Conservation (phyloP, 2,329 filamentous ascomycete genomes). For the Ophiostoma angusticollis region DNA sequence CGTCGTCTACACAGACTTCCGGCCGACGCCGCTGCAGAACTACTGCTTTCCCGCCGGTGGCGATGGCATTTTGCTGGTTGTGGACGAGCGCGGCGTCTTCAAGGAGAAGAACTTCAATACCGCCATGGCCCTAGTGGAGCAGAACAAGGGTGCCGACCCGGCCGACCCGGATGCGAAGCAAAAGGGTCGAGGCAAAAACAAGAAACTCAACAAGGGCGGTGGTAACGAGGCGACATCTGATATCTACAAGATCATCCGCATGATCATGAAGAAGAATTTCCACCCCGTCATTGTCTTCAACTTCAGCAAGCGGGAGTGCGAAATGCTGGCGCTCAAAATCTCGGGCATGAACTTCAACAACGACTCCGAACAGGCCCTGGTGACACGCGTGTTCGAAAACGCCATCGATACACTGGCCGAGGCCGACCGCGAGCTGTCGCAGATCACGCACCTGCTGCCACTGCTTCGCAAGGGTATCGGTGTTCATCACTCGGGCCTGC, state of each 20-base stretch:
- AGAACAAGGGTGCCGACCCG: slow-evolving; percentile 75
- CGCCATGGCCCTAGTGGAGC: slow-evolving; percentile 81
- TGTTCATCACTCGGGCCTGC: slow-evolving; percentile 88
- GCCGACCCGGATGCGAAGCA: slow-evolving; percentile 65
- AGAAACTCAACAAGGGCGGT: slow-evolving; percentile 78
- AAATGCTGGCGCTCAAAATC: slow-evolving; percentile 78
- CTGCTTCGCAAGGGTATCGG: slow-evolving; percentile 84
- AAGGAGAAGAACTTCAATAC: slow-evolving; percentile 95
- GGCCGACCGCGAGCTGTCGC: slow-evolving; percentile 75
- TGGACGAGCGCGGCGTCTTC: slow-evolving; percentile 94
- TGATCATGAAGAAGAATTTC: slow-evolving; percentile 96
- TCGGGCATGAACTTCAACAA: slow-evolving; percentile 87
- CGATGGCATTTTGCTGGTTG: slow-evolving; percentile 84
- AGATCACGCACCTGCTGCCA: slow-evolving; percentile 83
- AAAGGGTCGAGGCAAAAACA: slow-evolving; percentile 83
- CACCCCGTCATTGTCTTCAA: slow-evolving; percentile 99
- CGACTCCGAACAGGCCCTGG: slow-evolving; percentile 88
- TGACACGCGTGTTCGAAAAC: slow-evolving; percentile 83
- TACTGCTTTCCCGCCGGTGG: slow-evolving; percentile 94
- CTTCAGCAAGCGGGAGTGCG: slow-evolving; percentile 96
- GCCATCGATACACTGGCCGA: slow-evolving; percentile 88
- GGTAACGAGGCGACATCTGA: slow-evolving; percentile 56
- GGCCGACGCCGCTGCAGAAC: slow-evolving; percentile 89
- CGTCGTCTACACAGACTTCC: slow-evolving; percentile 97
- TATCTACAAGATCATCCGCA: slow-evolving; percentile 95